phyloP scores from a whole-genome alignment of 176 grass and related monocot genomes.

The Aegilops bicornis region DNA sequence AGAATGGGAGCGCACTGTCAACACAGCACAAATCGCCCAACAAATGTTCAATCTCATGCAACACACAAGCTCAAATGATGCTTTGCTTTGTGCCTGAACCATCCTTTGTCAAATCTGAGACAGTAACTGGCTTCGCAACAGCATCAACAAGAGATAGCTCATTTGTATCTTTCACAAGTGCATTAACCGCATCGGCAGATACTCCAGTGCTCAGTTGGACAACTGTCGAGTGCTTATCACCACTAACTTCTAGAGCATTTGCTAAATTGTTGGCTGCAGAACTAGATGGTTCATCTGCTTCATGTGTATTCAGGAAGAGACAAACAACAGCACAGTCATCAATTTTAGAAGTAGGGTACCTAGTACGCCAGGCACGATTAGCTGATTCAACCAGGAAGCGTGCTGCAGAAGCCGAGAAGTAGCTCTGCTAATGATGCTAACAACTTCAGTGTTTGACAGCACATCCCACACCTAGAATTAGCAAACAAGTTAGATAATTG shows the following conservation, averaged over 20 bases:
- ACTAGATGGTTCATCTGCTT: conserved; percentile 36
- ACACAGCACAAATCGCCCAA: not conserved
- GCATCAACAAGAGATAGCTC: conserved; percentile 27
- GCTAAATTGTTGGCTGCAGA: conserved; percentile 21
- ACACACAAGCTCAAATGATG: conserved; percentile 26
- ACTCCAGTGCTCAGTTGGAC: conserved; percentile 18
- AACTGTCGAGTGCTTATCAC: conserved; percentile 4
- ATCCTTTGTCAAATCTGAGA: not conserved
- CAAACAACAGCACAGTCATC: conserved; percentile 86
- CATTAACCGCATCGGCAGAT: conserved; percentile 19
- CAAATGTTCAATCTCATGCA: conserved; percentile 15
- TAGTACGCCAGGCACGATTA: conserved; percentile 57
- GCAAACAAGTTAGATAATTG: not conserved
- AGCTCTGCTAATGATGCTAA: conserved; percentile 57
- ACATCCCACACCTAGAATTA: conserved; percentile 78
- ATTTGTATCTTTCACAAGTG: conserved; percentile 18
- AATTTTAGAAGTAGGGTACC: conserved; percentile 67
- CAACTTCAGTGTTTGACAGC: conserved; percentile 73
- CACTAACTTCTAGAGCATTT: conserved; percentile 33
- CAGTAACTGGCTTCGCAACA: not conserved
- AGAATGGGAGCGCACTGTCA: not conserved
- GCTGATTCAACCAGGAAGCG: conserved; percentile 61
- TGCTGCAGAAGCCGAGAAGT: conserved; percentile 54
- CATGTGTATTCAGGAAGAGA: conserved; percentile 60
- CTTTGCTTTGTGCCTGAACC: conserved; percentile 24